Percentiles rank a stretch among this genome's conserved stretches.
phyloP scores from a whole-genome alignment of 2,329 filamentous ascomycete genomes.

The Fusarium buharicum region DNA sequence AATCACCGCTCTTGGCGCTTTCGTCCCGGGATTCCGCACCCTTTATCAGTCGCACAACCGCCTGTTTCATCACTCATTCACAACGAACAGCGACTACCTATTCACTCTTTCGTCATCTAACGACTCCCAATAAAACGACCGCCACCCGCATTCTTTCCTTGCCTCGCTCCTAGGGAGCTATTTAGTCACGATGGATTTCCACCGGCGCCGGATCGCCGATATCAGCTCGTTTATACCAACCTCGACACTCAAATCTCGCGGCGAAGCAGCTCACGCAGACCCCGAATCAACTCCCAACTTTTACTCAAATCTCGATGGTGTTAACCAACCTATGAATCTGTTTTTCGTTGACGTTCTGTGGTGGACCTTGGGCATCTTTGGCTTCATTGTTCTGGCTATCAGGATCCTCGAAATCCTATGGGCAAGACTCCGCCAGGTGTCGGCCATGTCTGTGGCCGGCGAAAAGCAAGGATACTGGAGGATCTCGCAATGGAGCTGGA shows the following conservation, averaged over 20 bases:
- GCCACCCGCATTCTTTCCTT: slow-evolving; percentile 19
- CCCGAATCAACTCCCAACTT: slow-evolving; percentile 63
- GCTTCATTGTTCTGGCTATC: slow-evolving; percentile 62
- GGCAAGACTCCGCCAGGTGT: slow-evolving; percentile 68
- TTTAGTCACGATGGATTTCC: slow-evolving; percentile 48
- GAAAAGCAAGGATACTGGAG: slow-evolving; percentile 70
- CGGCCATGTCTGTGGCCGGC: slow-evolving; percentile 64
- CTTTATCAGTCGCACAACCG: slow-evolving; percentile 19
- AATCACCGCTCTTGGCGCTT: slow-evolving; percentile 17
- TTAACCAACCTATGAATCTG: slow-evolving; percentile 68
- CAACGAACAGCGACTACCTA: slow-evolving; percentile 9
- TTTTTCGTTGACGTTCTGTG: slow-evolving; percentile 67
- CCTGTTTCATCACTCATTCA: slow-evolving; percentile 19
- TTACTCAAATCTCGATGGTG: slow-evolving; percentile 66
- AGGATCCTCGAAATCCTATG: slow-evolving; percentile 65
- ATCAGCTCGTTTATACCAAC: slow-evolving; percentile 47
- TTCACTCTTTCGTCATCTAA: slow-evolving; percentile 24
- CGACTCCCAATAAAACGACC: slow-evolving; percentile 19
- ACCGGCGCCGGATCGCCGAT: slow-evolving; percentile 48
- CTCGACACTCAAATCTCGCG: slow-evolving; percentile 48
- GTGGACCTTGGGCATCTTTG: slow-evolving; percentile 69
- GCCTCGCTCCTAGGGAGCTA: slow-evolving; percentile 22
- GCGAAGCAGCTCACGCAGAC: slow-evolving; percentile 43
- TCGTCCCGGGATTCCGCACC: slow-evolving; percentile 16
- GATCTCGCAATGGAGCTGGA: slow-evolving; percentile 66